A percentile compares a stretch with the other conserved stretches of the same genome.
Evolutionary conservation across 176 grass and related monocot genomes (phyloP).

Genomic region (Lolium perenne): DNA sequence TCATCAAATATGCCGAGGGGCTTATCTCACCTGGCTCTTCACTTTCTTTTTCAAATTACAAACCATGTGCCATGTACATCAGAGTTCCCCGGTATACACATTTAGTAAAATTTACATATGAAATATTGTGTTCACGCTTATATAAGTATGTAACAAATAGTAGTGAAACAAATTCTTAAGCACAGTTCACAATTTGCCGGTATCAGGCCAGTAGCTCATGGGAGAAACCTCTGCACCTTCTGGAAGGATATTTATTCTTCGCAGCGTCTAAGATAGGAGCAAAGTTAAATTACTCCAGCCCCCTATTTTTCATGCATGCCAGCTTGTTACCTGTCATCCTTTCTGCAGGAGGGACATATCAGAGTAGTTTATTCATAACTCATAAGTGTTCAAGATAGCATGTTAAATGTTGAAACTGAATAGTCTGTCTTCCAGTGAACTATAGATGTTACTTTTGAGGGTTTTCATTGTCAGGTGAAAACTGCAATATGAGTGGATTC

Average conservation of each 20-base stretch:
- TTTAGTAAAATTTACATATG: background rate
- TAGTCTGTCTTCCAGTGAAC: background rate
- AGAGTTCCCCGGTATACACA: background rate
- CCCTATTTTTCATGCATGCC: background rate
- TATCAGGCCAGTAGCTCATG: background rate
- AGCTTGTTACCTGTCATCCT: background rate
- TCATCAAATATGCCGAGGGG: background rate
- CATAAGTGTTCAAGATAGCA: background rate
- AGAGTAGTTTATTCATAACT: background rate
- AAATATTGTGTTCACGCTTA: background rate
- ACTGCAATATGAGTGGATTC: background rate
- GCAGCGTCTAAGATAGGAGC: background rate
- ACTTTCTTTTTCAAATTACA: background rate
- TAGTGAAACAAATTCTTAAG: background rate
- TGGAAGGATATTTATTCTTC: background rate
- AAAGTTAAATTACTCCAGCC: background rate
- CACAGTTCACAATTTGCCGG: background rate
- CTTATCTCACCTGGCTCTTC: background rate
- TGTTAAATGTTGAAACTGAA: background rate
- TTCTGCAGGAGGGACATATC: slow-evolving; percentile 2
- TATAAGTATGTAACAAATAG: background rate
- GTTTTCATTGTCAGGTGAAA: background rate
- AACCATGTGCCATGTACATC: background rate
- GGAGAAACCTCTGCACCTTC: background rate
- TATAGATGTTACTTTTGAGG: background rate